These are phyloP conservation scores for Fragaria ananassa DNA, from an alignment of 306 rosid species.

Conservation along the genomic window DNA sequence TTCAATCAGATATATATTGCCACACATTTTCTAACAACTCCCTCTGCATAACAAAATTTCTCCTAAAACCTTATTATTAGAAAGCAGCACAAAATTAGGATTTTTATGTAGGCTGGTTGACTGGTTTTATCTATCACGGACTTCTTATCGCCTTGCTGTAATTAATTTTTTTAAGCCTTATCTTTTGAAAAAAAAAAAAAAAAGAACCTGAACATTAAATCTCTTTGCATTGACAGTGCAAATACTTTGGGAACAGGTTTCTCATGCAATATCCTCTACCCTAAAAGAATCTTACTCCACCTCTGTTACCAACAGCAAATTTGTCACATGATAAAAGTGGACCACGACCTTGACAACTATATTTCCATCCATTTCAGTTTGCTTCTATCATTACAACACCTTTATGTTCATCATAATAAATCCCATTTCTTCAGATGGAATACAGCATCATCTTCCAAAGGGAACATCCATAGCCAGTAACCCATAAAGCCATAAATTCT, in stretches of 20 bases:
- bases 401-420: neutral
- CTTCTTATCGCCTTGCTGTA: neutral
- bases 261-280: neutral
- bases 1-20: neutral
- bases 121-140: neutral
- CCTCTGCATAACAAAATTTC: neutral
- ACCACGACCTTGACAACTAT: neutral
- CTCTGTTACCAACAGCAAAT: neutral
- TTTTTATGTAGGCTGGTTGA: neutral
- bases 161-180: neutral
- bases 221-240: neutral
- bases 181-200: neutral
- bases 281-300: neutral
- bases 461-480: neutral
- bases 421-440: neutral
- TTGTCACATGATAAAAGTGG: neutral
- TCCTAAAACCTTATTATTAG: neutral
- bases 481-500: neutral
- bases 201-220: neutral
- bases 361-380: neutral
- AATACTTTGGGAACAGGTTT: neutral
- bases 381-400: neutral
- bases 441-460: neutral
- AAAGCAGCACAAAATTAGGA: neutral
- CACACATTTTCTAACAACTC: neutral